Evolutionary conservation across 306 rosid genomes (phyloP).

Genomic region (Begonia fuchsioides): DNA sequence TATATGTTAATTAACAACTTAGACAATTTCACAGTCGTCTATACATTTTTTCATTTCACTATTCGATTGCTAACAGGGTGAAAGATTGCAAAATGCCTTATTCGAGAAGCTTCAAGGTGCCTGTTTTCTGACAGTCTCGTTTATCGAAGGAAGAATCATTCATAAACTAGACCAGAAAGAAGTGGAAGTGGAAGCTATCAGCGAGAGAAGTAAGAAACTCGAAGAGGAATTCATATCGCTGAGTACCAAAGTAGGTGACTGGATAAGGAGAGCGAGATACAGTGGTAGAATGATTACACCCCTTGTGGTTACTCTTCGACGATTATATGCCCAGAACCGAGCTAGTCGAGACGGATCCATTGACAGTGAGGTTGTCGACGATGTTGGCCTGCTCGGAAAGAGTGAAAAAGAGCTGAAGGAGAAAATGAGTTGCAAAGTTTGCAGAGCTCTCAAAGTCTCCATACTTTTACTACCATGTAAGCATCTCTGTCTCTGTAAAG

Average conservation of each 20-base stretch:
- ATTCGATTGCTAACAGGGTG: conserved; percentile 34
- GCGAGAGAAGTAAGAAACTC: conserved; percentile 57
- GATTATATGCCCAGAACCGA: conserved; percentile 51
- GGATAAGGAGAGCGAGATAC: conserved; percentile 65
- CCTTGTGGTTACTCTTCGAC: conserved; percentile 69
- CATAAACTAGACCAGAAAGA: conserved; percentile 59
- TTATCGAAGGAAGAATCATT: conserved; percentile 43
- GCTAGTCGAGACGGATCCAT: conserved; percentile 83
- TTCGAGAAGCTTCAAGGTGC: conserved; percentile 65
- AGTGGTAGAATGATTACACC: conserved; percentile 60
- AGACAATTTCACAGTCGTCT: too few species aligned
- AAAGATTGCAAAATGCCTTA: conserved; percentile 41
- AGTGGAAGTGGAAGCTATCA: conserved; percentile 56
- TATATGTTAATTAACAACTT: too few species aligned
- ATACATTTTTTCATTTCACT: not conserved
- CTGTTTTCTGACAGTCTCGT: conserved; percentile 39
- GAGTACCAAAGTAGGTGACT: conserved; percentile 47
- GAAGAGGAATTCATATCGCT: conserved; percentile 68
- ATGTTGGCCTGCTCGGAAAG: conserved; percentile 46
- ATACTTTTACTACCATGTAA: conserved; percentile 86
- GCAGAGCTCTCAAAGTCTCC: conserved; percentile 62
- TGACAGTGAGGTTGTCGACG: conserved; percentile 76
- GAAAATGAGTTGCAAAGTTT: conserved; percentile 58
- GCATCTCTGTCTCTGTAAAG: conserved; percentile 92
- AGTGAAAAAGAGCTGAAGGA: conserved; percentile 43